These are phyloP conservation scores for Aspergillus ustus DNA, from an alignment of 2,329 filamentous ascomycete genomes.

Conservation along the genomic window DNA sequence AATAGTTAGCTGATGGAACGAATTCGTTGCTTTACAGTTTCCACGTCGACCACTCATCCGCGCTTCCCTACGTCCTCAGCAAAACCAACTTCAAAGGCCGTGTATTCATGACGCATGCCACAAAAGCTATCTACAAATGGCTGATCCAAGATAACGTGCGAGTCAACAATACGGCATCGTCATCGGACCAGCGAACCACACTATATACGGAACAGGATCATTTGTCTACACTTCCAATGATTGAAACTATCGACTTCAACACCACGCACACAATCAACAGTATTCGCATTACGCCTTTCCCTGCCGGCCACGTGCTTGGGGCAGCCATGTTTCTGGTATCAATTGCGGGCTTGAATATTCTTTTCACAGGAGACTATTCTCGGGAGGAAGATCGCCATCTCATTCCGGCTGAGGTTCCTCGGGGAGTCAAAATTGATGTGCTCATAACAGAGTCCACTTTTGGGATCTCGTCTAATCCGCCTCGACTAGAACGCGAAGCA, in stretches of 20 bases:
- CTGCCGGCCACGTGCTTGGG: conserved; percentile 95
- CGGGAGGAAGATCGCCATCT: conserved; percentile 94
- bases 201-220: conserved; percentile 97
- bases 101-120: conserved; percentile 99
- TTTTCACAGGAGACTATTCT: conserved; percentile 98
- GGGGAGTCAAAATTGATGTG: conserved; percentile 88
- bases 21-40: conserved; percentile 71
- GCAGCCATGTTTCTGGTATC: conserved; percentile 98
- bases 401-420: conserved; percentile 88
- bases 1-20: conserved; percentile 34
- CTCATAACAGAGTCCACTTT: conserved; percentile 98
- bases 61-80: conserved; percentile 93
- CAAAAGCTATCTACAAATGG: conserved; percentile 99
- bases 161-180: conserved; percentile 72
- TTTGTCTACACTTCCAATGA: conserved; percentile 87
- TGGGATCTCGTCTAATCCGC: conserved; percentile 91
- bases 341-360: conserved; percentile 93
- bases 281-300: conserved; percentile 95
- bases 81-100: conserved; percentile 97
- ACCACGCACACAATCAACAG: conserved; percentile 97
- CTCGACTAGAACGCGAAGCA: conserved; percentile 86
- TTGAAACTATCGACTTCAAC: conserved; percentile 97
- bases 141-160: conserved; percentile 96
- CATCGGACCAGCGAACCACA: conserved; percentile 65
- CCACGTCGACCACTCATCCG: conserved; percentile 97